Base-by-base conservation (phyloP, 441 rosid genomes). In the Populus trichocarpa region DNA sequence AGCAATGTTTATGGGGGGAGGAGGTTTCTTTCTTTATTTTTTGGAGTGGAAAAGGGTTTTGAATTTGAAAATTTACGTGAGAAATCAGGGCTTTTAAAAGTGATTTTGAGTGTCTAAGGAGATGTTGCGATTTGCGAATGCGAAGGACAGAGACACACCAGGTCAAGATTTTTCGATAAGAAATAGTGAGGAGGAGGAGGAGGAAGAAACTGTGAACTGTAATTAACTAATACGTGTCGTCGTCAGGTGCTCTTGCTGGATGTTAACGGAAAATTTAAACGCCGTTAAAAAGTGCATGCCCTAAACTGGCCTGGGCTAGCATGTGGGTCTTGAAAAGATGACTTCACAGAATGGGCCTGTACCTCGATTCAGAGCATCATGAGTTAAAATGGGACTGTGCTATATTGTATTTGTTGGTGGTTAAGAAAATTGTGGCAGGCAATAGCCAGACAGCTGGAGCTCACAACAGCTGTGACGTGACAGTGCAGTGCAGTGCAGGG, bases 1-100 rank as follows among this genome's bases (percentile, higher is more conserved):
- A 53, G 22, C 61, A 53, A 18, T 53, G 61, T 18, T 53, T 5
- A 22, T 53, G n/a, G 61, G n/a, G 7, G 61, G 22, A 6, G 9
- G 57, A 2, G 57, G 6, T 0, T 14, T 46, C 2, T 46, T 36
- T 11, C 8, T 9, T 22, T 72, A n/a, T 11, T 42, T 67, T 33
- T 28, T 3, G 4, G 2, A 26, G 64, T 40, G 9, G 63, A 66
- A 26, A 20, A 46, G 78, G 42, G 23, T 66, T 72, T 14, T 10
- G 67, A 32, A 35, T 59, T 8, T 63, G 67, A 68, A 69, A 71
- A 35, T 30, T 53, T 50, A 50, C 57, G 20, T 50, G 57, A 63
- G 35, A 67, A 73, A 25, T 69, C 63, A 74, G 75, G 72, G 78
- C 70, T 74, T 61, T 67, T 57, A 46, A 66, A 30, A 59, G 20